phyloP scores from a whole-genome alignment of 768 basidiomycete species.

The Podaxis mareebaensis region DNA sequence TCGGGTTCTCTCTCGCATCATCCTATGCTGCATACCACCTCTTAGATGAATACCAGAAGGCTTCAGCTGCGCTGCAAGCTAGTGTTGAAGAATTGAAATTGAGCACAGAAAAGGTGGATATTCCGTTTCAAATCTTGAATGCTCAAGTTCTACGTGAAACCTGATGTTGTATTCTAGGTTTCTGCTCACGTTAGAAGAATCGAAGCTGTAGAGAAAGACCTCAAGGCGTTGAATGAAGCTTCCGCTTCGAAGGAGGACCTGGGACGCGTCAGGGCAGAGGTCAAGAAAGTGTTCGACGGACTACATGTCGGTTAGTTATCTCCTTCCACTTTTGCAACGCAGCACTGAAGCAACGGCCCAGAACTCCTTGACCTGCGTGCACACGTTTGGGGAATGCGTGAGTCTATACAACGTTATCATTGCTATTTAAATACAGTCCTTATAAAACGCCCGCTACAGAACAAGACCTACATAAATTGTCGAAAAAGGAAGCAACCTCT shows the following conservation, averaged over 20 bases:
- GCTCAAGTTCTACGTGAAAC: neutral
- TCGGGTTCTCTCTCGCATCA: slow-evolving; percentile 90
- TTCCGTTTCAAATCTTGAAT: neutral
- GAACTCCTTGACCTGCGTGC: slow-evolving; percentile 81
- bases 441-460: slow-evolving; percentile 47
- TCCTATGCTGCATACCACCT: slow-evolving; percentile 86
- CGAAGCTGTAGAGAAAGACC: slow-evolving; percentile 86
- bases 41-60: slow-evolving; percentile 86
- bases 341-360: slow-evolving; percentile 26
- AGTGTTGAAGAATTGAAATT: slow-evolving; percentile 86
- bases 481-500: slow-evolving; percentile 65
- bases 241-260: slow-evolving; percentile 82
- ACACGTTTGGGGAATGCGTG: slow-evolving; percentile 88
- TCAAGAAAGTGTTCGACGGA: slow-evolving; percentile 86
- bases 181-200: slow-evolving; percentile 82
- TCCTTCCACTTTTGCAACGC: neutral
- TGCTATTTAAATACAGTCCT: neutral
- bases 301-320: slow-evolving; percentile 67
- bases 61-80: slow-evolving; percentile 83
- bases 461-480: slow-evolving; percentile 75
- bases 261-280: slow-evolving; percentile 70
- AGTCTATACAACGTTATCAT: slow-evolving; percentile 32
- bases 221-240: slow-evolving; percentile 68
- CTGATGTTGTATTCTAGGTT: slow-evolving; percentile 46
- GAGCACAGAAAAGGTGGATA: slow-evolving; percentile 75